Conservation (phyloP, 257 asterid species). For the Hygrophila difformis region DNA sequence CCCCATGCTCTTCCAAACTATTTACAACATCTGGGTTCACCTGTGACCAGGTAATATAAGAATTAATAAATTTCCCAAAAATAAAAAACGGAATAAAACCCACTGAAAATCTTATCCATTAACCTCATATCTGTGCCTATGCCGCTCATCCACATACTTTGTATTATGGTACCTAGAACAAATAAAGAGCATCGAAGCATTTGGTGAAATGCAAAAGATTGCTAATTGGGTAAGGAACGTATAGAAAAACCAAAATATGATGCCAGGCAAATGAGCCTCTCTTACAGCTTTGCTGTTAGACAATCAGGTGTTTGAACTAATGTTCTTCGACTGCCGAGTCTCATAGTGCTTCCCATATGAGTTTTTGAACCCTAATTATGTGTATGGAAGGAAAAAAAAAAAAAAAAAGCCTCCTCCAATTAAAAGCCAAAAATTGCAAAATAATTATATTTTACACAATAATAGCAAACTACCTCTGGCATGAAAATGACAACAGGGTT, state of each 20-base stretch:
- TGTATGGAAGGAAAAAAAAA: not conserved
- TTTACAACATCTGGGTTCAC: conserved; percentile 74
- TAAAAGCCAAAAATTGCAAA: too few relatives aligned
- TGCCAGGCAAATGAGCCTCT: conserved; percentile 7
- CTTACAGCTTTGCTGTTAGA: conserved; percentile 82
- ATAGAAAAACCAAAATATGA: not conserved
- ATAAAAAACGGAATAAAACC: conserved; percentile 7
- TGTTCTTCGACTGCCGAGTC: conserved; percentile 91
- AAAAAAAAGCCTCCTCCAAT: too few relatives aligned
- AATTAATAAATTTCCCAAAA: not conserved
- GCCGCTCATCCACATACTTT: conserved; percentile 30
- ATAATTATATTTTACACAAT: too few relatives aligned
- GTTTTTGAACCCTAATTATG: conserved; percentile 72
- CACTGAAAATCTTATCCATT: not conserved
- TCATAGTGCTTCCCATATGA: conserved; percentile 98
- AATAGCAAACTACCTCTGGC: too few relatives aligned
- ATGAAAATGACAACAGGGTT: too few relatives aligned
- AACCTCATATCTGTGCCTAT: not conserved
- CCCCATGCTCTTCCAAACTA: conserved; percentile 60
- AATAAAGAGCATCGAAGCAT: conserved; percentile 15
- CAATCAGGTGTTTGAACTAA: conserved; percentile 74
- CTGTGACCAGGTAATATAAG: conserved; percentile 22
- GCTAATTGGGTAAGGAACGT: not conserved
- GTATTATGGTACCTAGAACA: conserved; percentile 54
- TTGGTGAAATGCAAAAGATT: not conserved